A percentile compares a stretch with the other conserved stretches of the same genome.
phyloP scores from a whole-genome alignment of 192 early-diverging fungal species.

The Coemansia sp. region DNA sequence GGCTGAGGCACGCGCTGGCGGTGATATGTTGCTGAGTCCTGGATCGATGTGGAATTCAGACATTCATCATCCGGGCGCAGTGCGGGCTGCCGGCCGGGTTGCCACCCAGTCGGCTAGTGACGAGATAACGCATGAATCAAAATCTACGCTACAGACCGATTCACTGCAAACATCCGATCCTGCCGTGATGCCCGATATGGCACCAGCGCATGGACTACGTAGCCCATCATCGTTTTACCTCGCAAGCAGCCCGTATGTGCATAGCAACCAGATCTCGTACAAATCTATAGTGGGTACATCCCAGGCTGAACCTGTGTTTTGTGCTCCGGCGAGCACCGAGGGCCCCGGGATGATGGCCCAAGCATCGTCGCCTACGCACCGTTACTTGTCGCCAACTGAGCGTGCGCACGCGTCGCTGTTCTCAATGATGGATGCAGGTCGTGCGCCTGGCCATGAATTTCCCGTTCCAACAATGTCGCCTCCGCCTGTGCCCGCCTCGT shows the following conservation, averaged over 20 bases:
- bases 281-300: neutral
- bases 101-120: neutral
- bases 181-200: neutral
- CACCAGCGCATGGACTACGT: constrained; percentile 10
- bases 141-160: neutral
- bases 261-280: constrained; percentile 6
- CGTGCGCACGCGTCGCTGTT: constrained; percentile 33
- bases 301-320: neutral
- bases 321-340: neutral
- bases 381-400: constrained; percentile 27
- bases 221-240: constrained; percentile 22
- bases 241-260: constrained; percentile 11
- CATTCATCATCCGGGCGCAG: neutral
- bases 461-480: neutral
- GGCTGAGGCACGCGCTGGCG: neutral
- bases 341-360: neutral
- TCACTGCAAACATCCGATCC: neutral
- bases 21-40: neutral
- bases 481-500: neutral
- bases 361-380: constrained; percentile 7
- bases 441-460: neutral
- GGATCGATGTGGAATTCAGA: neutral
- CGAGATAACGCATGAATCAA: neutral
- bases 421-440: constrained; percentile 29
- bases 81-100: constrained; percentile 5